Base-by-base conservation (phyloP, 805 yeast genomes). In the Wickerhamomyces rabaulensis region DNA sequence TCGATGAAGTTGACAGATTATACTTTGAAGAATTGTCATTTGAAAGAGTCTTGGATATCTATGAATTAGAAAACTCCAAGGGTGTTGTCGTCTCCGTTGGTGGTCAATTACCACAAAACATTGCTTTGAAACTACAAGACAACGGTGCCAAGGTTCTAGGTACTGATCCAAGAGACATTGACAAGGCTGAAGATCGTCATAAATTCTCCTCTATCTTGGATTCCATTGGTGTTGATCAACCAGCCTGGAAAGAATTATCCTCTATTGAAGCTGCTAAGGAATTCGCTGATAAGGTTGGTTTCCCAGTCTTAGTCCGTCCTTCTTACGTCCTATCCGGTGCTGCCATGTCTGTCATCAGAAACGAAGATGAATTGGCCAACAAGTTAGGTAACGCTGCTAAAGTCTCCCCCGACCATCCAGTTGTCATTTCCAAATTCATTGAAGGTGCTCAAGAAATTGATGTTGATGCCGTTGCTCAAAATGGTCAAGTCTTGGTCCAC, bases 271-370 rank as follows among this genome's bases (percentile, higher is more conserved):
- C 85, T 52, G 99, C 99, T 49, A 85, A 84, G 64, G 68, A 64
- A 17, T 92, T 92, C 68, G 97, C 98, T 42, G 73, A 79, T 45
- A 75, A 78, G 55, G 98, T 92, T 46, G 88, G 91, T 20, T 92
- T 82, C 78, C 99, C 99, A 43, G 99, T 92, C 10, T 78, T 92
- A 57, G 97, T 92, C 50, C 88, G 99, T 73, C 99, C 99, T 44
- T 91, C 98, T 1, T 92, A 92, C 63, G 99, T 92, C 42, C 76
- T 92, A 54, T 87, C 96, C 47, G 99, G 99, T 72, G 98, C 99
- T 52, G 98, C 99, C 50, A 94, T 92, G 99, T 84, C 94, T 51
- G 97, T 90, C 39, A 91, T 94, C 56, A 79, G 79, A 63, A 79
- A 78, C 52, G 84, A 84, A 65, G 71, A 76, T 41, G 97, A 94